Evolutionary conservation across 1,284 basidiomycete species (phyloP).

Genomic region (Melampsora americana): DNA sequence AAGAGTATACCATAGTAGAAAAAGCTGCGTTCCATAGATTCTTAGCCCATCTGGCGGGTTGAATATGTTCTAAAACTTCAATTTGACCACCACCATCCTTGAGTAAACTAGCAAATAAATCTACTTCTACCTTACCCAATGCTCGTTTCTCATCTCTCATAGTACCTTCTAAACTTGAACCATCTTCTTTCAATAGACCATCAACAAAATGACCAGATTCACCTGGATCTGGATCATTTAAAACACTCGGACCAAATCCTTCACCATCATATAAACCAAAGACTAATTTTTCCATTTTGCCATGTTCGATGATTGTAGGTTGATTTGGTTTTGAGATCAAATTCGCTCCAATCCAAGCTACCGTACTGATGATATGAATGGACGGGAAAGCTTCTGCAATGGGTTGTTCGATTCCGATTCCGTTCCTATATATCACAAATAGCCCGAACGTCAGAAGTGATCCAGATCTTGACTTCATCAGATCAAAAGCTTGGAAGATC

Average conservation of each 20-base stretch:
- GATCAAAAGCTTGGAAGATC: neutral
- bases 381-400: constrained; percentile 35
- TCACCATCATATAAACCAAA: constrained; percentile 41
- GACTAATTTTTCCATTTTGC: constrained; percentile 20
- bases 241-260: constrained; percentile 14
- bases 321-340: neutral
- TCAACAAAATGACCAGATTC: constrained; percentile 44
- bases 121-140: constrained; percentile 49
- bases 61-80: constrained; percentile 55
- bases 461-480: neutral
- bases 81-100: constrained; percentile 54
- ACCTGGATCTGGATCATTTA: constrained; percentile 1
- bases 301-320: constrained; percentile 14
- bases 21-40: constrained; percentile 55
- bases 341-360: constrained; percentile 32
- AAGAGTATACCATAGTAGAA: constrained; percentile 44
- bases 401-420: constrained; percentile 39
- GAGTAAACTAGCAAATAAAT: constrained; percentile 54
- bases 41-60: constrained; percentile 58
- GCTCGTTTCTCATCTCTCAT: constrained; percentile 47
- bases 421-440: constrained; percentile 17
- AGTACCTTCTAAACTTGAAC: constrained; percentile 30
- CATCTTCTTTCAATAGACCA: constrained; percentile 38
- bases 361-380: constrained; percentile 34
- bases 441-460: neutral